Conservation (phyloP, 2,329 filamentous ascomycete genomes). For the Pseudofabraea citricarpa region DNA sequence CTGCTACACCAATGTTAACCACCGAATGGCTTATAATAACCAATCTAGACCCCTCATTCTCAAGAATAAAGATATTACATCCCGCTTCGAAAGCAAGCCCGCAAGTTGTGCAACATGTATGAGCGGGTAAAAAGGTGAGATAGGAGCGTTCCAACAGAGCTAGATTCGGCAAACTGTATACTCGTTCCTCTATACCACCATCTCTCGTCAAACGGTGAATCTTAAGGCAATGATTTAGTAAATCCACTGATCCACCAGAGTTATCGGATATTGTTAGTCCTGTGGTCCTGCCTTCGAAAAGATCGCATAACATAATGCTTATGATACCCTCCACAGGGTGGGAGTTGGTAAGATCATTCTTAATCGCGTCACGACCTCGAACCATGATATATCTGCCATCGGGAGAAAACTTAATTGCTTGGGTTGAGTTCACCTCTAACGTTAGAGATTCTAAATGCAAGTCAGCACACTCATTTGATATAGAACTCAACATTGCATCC, state of each 20-base stretch:
- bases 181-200: conserved; percentile 2
- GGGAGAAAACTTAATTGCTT: conserved; percentile 4
- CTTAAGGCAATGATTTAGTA: conserved; percentile 1
- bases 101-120: conserved; percentile 2
- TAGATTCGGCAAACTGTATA: conserved; percentile 1
- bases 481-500: not conserved
- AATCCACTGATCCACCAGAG: not conserved
- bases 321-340: not conserved
- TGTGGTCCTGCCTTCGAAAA: conserved; percentile 1
- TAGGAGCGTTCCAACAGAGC: conserved; percentile 2
- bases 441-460: conserved; percentile 1
- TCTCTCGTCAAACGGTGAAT: conserved; percentile 4
- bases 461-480: not conserved
- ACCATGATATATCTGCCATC: conserved; percentile 3
- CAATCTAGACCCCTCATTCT: not conserved
- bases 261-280: not conserved
- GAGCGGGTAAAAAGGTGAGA: conserved; percentile 4
- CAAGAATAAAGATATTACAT: not conserved
- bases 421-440: conserved; percentile 1
- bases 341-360: not conserved
- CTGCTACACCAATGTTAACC: not conserved
- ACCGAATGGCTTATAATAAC: not conserved
- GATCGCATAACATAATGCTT: conserved; percentile 2
- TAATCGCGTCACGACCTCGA: conserved; percentile 2
- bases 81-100: conserved; percentile 1